Evolutionary conservation across 78 protist genomes (phyloP), one percentile per base, ranked within the genome.

Genomic region (Pelomyxa schiedti): DNA sequence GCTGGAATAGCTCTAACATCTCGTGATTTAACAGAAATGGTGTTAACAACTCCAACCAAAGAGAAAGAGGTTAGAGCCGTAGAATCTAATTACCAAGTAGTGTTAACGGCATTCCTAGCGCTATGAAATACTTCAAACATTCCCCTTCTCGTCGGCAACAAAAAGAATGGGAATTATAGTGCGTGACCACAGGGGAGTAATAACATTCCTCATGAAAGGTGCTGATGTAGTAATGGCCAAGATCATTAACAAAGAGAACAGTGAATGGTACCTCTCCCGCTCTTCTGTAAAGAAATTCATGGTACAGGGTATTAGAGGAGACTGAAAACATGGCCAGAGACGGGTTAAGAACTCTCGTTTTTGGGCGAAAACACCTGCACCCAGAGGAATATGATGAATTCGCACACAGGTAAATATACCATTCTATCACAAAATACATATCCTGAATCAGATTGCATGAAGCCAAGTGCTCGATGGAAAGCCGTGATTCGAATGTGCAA

Each of bases 101-200:
- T 4, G 4, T 4, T 1, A 22, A 4, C 64, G 73, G 7, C 37
- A n/a, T n/a, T 76, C 1, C 16, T 35, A 79, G 73, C 47, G 39
- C 67, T 92, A 76, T 79, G 94, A 89, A 24, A 80, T 96, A 1
- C 81, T 95, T 66, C 35, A 83, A 67, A 79, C 83, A 39, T 93
- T 96, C 76, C 98, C 98, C 38, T 96, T 96, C 86, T 85, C 95
- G 3, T 93, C 98, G 5, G 95, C 82, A 42, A 68, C 90, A 41
- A 95, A 94, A 81, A 77, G 98, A 28, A 95, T 95, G 99, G 98
- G 98, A 39, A 94, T 96, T 32, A 72, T 96, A 24, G 82, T 96
- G 22, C 81, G 93, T 29, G 86, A 90, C 39, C 1, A 0, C 35
- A 78, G 85, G 1, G 89, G 86, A 16, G 39, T 30, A 4, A 83